Percentiles rank a stretch among this genome's conserved stretches.
These are phyloP conservation scores for Tuber melanosporum DNA, from an alignment of 495 filamentous ascomycete genomes.

Conservation along the genomic window DNA sequence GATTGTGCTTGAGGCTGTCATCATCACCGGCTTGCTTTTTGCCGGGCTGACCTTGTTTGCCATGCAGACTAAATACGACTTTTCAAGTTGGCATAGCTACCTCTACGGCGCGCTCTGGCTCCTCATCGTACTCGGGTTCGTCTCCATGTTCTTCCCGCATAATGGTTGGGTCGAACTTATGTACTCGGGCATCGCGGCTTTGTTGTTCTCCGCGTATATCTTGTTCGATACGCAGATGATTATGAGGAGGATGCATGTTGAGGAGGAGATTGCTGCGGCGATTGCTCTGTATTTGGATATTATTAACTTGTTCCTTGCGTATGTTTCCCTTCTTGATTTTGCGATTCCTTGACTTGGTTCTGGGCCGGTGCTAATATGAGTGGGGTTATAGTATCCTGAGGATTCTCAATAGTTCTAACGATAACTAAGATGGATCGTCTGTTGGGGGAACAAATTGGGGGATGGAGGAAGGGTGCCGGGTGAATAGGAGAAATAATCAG, in stretches of 20 bases:
- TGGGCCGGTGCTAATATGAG: slow-evolving; percentile 11
- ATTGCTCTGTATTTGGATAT: slow-evolving; percentile 95
- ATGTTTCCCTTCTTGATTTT: slow-evolving; percentile 12
- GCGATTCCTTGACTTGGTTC: background rate
- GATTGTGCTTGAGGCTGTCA: slow-evolving; percentile 82
- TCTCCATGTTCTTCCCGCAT: slow-evolving; percentile 75
- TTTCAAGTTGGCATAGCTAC: slow-evolving; percentile 93
- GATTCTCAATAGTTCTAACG: slow-evolving; percentile 36
- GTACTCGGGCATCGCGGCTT: slow-evolving; percentile 70
- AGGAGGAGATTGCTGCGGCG: slow-evolving; percentile 96
- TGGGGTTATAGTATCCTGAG: slow-evolving; percentile 31
- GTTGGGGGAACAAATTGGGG: background rate
- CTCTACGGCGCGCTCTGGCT: slow-evolving; percentile 87
- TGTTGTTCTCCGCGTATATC: slow-evolving; percentile 91
- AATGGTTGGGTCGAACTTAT: slow-evolving; percentile 70
- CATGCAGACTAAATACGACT: slow-evolving; percentile 97
- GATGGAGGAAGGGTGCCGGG: background rate
- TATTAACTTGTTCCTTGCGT: slow-evolving; percentile 87
- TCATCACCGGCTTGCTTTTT: slow-evolving; percentile 90
- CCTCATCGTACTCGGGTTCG: slow-evolving; percentile 84
- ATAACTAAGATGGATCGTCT: slow-evolving; percentile 25
- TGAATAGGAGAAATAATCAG: background rate
- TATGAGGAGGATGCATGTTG: slow-evolving; percentile 89
- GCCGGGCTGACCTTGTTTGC: slow-evolving; percentile 87
- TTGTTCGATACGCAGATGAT: slow-evolving; percentile 94